phyloP scores from a whole-genome alignment of 495 filamentous ascomycete species.

The Clavariopsis aquatica region DNA sequence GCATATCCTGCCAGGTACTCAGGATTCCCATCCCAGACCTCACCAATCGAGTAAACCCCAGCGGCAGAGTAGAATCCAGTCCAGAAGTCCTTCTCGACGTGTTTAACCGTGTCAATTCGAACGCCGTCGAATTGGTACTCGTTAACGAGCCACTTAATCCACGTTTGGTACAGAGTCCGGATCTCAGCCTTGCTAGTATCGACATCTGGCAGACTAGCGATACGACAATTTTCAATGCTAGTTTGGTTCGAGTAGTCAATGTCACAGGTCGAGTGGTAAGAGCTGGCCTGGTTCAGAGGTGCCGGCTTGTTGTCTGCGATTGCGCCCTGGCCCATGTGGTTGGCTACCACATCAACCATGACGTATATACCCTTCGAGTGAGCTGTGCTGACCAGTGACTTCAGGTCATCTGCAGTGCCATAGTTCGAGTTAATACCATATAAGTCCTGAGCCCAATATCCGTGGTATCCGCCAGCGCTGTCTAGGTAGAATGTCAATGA shows the following conservation, averaged over 20 bases:
- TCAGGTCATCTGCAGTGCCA: slow-evolving; percentile 64
- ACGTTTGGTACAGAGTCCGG: slow-evolving; percentile 60
- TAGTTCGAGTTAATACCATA: slow-evolving; percentile 65
- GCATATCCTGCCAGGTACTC: slow-evolving; percentile 67
- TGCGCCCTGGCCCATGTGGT: slow-evolving; percentile 68
- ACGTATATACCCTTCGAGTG: slow-evolving; percentile 49
- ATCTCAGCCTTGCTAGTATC: slow-evolving; percentile 62
- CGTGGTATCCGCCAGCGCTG: slow-evolving; percentile 56
- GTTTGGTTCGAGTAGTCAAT: slow-evolving; percentile 64
- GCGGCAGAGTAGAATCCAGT: slow-evolving; percentile 62
- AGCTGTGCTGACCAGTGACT: slow-evolving; percentile 46
- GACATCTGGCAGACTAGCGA: slow-evolving; percentile 69
- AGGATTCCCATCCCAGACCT: slow-evolving; percentile 66
- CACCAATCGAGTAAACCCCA: slow-evolving; percentile 72
- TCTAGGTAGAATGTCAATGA: slow-evolving; percentile 38
- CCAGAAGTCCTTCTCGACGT: slow-evolving; percentile 74
- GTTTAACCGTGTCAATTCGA: slow-evolving; percentile 72
- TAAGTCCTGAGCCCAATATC: slow-evolving; percentile 74
- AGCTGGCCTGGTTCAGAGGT: slow-evolving; percentile 62
- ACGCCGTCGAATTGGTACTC: slow-evolving; percentile 74
- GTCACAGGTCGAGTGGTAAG: slow-evolving; percentile 68
- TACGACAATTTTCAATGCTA: slow-evolving; percentile 58
- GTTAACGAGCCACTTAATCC: slow-evolving; percentile 64
- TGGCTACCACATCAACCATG: slow-evolving; percentile 82
- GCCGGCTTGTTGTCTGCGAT: slow-evolving; percentile 58